Evolutionary conservation across 23 red algal genomes (phyloP).

Genomic region (Gracilaria gracilis): DNA sequence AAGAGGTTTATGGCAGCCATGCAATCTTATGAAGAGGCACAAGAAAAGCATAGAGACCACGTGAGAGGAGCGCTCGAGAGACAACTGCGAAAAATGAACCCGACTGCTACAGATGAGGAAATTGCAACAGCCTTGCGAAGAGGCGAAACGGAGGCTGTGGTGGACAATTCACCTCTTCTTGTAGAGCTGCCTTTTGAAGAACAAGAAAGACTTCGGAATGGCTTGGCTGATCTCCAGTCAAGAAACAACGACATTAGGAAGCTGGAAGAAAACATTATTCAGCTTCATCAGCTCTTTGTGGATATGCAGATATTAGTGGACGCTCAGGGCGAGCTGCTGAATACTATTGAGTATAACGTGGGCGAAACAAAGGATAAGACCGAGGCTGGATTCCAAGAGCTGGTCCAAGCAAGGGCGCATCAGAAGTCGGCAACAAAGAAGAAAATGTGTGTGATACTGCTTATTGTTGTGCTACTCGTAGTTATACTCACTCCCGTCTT

Average conservation of each 20-base stretch:
- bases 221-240: constrained; percentile 58
- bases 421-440: constrained; percentile 74
- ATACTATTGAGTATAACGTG: constrained; percentile 96
- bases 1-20: constrained; percentile 75
- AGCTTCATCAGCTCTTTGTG: constrained; percentile 94
- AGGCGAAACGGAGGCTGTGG: constrained; percentile 38
- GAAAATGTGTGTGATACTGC: constrained; percentile 46
- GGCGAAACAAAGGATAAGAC: constrained; percentile 69
- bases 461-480: constrained; percentile 58
- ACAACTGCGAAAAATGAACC: constrained; percentile 74
- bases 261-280: constrained; percentile 90
- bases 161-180: constrained; percentile 66
- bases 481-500: constrained; percentile 59
- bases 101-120: constrained; percentile 60
- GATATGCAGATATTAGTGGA: constrained; percentile 95
- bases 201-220: constrained; percentile 47
- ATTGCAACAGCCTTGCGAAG: constrained; percentile 54
- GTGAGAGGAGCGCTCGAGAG: constrained; percentile 58
- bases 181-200: constrained; percentile 51
- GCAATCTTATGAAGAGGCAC: constrained; percentile 64
- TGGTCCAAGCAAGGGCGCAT: constrained; percentile 68
- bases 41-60: constrained; percentile 71
- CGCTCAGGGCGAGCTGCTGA: constrained; percentile 95
- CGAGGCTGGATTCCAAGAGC: constrained; percentile 60
- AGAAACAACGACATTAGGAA: constrained; percentile 89